Evolutionary conservation across 2,329 filamentous ascomycete genomes (phyloP).

Genomic region (Verticillium klebahnii): DNA sequence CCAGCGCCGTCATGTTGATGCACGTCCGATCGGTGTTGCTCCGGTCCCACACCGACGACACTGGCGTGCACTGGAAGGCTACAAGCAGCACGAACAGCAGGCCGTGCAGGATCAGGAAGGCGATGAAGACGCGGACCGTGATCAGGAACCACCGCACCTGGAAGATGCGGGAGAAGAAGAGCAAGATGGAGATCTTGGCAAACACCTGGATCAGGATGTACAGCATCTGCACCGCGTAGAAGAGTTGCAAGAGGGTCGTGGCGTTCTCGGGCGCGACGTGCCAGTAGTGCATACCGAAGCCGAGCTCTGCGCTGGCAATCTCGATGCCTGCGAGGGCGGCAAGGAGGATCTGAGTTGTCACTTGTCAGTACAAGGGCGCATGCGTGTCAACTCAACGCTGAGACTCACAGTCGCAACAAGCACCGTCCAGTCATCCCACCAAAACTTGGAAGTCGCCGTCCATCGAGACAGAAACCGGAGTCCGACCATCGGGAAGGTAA

Average conservation of each 20-base stretch:
- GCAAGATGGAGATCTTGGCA: conserved; percentile 19
- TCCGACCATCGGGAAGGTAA: conserved; percentile 11
- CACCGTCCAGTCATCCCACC: conserved; percentile 15
- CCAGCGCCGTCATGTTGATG: conserved; percentile 58
- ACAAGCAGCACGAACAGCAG: conserved; percentile 16
- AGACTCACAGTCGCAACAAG: conserved; percentile 8
- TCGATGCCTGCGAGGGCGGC: conserved; percentile 13
- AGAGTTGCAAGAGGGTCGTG: conserved; percentile 11
- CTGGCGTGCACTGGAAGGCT: conserved; percentile 14
- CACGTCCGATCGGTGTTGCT: conserved; percentile 32
- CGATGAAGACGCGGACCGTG: conserved; percentile 8
- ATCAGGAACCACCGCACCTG: conserved; percentile 11
- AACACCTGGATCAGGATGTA: conserved; percentile 18
- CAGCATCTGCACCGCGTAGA: conserved; percentile 16
- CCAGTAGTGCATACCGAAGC: conserved; percentile 19
- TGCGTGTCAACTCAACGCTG: neutral
- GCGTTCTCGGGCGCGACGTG: conserved; percentile 12
- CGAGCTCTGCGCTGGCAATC: conserved; percentile 14
- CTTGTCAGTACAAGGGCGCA: neutral
- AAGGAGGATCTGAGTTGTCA: conserved; percentile 6
- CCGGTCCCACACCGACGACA: conserved; percentile 13
- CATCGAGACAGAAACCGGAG: conserved; percentile 14
- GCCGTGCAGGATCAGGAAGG: conserved; percentile 13
- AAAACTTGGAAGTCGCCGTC: conserved; percentile 9
- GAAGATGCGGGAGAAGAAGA: conserved; percentile 19